Evolutionary conservation across 2,329 filamentous ascomycete species (phyloP).

Genomic region (Nemania serpens): DNA sequence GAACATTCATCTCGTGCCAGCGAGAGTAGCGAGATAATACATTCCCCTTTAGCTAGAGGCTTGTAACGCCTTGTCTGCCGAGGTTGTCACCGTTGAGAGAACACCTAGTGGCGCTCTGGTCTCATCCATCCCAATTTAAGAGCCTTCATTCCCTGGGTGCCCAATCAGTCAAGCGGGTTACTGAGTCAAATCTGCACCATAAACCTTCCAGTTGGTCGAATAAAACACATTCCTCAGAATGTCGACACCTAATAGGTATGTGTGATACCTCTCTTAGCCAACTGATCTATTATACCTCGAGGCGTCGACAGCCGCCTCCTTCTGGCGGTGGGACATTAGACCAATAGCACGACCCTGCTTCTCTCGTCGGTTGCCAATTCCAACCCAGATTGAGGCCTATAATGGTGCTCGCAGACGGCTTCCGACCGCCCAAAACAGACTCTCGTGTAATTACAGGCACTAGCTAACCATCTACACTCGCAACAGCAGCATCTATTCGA

Average conservation of each 20-base stretch:
- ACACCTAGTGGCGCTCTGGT: constrained; percentile 29
- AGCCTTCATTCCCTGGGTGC: constrained; percentile 27
- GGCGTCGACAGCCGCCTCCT: background rate
- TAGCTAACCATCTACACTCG: constrained; percentile 18
- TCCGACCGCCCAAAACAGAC: background rate
- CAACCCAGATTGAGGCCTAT: background rate
- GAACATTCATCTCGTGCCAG: constrained; percentile 8
- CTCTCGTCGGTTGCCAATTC: background rate
- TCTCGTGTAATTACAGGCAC: background rate
- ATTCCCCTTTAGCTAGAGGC: constrained; percentile 3
- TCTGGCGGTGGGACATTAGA: background rate
- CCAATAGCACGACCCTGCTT: constrained; percentile 5
- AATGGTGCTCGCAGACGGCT: background rate
- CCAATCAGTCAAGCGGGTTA: constrained; percentile 12
- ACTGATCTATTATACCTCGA: constrained; percentile 12
- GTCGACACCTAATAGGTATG: constrained; percentile 40
- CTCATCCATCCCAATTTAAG: constrained; percentile 31
- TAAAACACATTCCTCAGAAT: constrained; percentile 27
- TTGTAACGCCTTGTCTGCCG: constrained; percentile 4
- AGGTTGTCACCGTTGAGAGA: constrained; percentile 19
- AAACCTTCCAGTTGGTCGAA: constrained; percentile 9
- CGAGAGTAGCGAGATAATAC: constrained; percentile 18
- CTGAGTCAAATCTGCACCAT: constrained; percentile 4
- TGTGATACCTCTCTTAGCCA: constrained; percentile 12
- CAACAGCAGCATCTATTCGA: constrained; percentile 57